Percentiles rank a stretch among this genome's conserved stretches.
Evolutionary conservation across 306 rosid genomes (phyloP).

Genomic region (Herpetospermum pedunculosum): DNA sequence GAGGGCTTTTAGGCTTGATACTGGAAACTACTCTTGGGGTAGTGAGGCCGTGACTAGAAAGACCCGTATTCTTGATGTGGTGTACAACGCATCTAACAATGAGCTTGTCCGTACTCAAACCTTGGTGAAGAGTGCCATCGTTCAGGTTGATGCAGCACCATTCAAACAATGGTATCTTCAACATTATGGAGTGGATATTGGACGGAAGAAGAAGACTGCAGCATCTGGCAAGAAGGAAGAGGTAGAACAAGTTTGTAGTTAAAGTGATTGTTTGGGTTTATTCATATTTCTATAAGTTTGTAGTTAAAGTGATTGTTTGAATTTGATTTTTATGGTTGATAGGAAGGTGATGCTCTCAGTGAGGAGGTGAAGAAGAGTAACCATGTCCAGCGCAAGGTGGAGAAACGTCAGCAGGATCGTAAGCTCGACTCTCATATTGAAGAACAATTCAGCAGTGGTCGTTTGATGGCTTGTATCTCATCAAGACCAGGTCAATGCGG

Average conservation of each 20-base stretch:
- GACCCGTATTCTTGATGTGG: slow-evolving; percentile 8
- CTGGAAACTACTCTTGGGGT: slow-evolving; percentile 7
- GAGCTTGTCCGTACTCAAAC: slow-evolving; percentile 10
- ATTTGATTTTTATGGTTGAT: background rate
- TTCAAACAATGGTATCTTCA: slow-evolving; percentile 7
- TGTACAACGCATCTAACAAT: slow-evolving; percentile 3
- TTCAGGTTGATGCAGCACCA: slow-evolving; percentile 9
- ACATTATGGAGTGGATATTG: slow-evolving; percentile 8
- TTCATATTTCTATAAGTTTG: background rate
- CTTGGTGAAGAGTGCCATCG: background rate
- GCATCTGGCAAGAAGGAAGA: slow-evolving; percentile 4
- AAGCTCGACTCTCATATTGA: background rate
- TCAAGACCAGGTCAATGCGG: slow-evolving; percentile 5
- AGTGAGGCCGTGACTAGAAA: slow-evolving; percentile 4
- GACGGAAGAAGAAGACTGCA: background rate
- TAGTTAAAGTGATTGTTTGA: background rate
- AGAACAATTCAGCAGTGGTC: slow-evolving; percentile 4
- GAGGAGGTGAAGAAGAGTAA: slow-evolving; percentile 3
- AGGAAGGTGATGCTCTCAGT: slow-evolving; percentile 4
- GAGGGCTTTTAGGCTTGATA: slow-evolving; percentile 6
- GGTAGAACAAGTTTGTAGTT: background rate
- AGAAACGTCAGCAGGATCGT: slow-evolving; percentile 7
- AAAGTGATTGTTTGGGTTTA: background rate
- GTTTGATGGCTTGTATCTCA: slow-evolving; percentile 9
- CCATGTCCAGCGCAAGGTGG: slow-evolving; percentile 3